Evolutionary conservation across 2,329 filamentous ascomycete species (phyloP).

Genomic region (Nectriaceae sp.): DNA sequence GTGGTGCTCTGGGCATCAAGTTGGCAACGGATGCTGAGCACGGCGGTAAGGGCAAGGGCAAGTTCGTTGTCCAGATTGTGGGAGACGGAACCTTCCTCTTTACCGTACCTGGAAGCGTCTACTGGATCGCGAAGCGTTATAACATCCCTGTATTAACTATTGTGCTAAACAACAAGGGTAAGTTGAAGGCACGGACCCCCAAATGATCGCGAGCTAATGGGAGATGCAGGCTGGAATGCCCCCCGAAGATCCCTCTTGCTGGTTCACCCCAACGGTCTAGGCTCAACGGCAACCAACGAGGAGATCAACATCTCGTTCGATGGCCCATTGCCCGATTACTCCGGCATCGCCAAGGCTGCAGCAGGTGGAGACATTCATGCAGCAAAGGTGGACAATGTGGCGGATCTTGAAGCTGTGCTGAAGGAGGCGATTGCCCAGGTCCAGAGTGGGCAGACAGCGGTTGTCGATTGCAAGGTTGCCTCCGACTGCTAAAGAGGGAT

Average conservation of each 20-base stretch:
- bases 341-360: constrained; percentile 62
- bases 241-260: constrained; percentile 57
- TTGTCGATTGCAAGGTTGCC: constrained; percentile 55
- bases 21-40: constrained; percentile 56
- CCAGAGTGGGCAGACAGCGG: constrained; percentile 51
- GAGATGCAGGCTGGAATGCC: constrained; percentile 63
- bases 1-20: constrained; percentile 75
- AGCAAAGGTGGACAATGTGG: constrained; percentile 47
- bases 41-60: constrained; percentile 45
- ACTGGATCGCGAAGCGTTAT: constrained; percentile 58
- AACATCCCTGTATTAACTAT: constrained; percentile 56
- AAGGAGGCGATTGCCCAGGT: constrained; percentile 53
- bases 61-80: constrained; percentile 57
- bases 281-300: constrained; percentile 57
- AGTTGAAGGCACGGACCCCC: too few species aligned
- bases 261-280: constrained; percentile 59
- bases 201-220: too few species aligned
- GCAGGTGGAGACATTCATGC: constrained; percentile 55
- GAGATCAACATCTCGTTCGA: constrained; percentile 64
- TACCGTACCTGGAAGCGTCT: constrained; percentile 54
- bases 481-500: constrained; percentile 39
- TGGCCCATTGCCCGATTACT: constrained; percentile 56
- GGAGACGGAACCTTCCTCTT: constrained; percentile 61
- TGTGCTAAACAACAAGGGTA: constrained; percentile 58
- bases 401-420: constrained; percentile 49